phyloP scores from a whole-genome alignment of 305 asterid species.

The Fraxinus floribunda region DNA sequence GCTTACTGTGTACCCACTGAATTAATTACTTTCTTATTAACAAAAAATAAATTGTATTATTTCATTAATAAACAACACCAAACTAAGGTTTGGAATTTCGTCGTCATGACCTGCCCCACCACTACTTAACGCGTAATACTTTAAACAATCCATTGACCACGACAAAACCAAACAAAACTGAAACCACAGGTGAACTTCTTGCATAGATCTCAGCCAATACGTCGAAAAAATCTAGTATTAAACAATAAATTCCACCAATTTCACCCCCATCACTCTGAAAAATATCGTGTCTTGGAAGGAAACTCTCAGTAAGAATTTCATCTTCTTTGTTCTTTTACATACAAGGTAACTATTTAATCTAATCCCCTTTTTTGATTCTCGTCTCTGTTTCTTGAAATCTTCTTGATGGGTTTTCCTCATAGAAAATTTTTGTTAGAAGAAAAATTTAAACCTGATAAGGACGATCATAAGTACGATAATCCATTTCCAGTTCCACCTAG shows the following conservation, averaged over 20 bases:
- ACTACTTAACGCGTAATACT: constrained; percentile 7
- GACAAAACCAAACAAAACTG: background rate
- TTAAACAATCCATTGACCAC: background rate
- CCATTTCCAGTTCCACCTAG: constrained; percentile 15
- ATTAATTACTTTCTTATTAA: no score
- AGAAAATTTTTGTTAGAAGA: constrained; percentile 16
- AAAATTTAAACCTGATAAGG: background rate
- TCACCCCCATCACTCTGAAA: background rate
- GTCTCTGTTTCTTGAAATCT: background rate
- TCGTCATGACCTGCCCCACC: constrained; percentile 8
- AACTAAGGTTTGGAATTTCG: background rate
- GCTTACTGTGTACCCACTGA: no score
- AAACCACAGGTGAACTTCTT: constrained; percentile 19
- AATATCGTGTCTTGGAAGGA: background rate
- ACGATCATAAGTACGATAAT: constrained; percentile 6
- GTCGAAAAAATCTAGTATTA: background rate
- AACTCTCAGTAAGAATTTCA: background rate
- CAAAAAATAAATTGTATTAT: no score
- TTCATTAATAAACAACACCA: background rate
- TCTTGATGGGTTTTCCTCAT: constrained; percentile 22
- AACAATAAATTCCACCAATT: background rate
- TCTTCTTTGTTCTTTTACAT: background rate
- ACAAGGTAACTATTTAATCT: background rate
- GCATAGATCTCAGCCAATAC: background rate
- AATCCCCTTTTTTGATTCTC: background rate